Evolutionary conservation across 73 alveolate genomes (phyloP), one percentile per base, ranked within the genome.

Genomic region (Paramecium primaurelia): DNA sequence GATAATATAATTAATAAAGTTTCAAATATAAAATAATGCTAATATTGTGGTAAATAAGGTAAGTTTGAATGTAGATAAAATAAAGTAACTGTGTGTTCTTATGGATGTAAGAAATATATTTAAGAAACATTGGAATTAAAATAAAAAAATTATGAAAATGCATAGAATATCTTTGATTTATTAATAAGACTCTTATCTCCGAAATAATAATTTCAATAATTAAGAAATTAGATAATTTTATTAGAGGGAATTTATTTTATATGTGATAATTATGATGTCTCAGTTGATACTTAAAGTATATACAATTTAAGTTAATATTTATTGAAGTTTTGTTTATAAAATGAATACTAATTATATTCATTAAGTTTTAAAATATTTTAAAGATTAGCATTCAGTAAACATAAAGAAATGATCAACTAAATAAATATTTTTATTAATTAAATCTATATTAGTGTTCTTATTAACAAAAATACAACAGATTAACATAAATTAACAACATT

Each of bases 311-410:
- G 68, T 38, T 71, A 42, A 34, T 58, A 83, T 22, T 26, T 89
- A 69, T 51, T 89, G n/a, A 89, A 89, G 34, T 89, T 58, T 36
- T 89, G 94, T 71, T 89, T 89, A 71, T 25, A 89, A 47, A 89
- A 30, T 20, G 94, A 89, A 45, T 71, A 69, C 6, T 40, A 83
- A 5, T 42, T 71, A 8, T 68, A 59, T 34, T 71, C 59, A 16
- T 64, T 42, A n/a, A 71, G 92, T 16, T 89, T 89, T 89, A 83
- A 83, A 26, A 89, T 89, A 11, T 89, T 89, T 83, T 28, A 71
- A 45, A 44, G 84, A 28, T 64, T 89, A 12, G 71, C 77, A 12
- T 18, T 40, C 45, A 6, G 38, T 47, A 77, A 45, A 28, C 71
- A 54, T 25, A 83, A 45, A 22, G 91, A 71, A 44, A 36, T 89